These are phyloP conservation scores for Auriscalpium microsporum DNA, from an alignment of 768 basidiomycete species.

Conservation along the genomic window DNA sequence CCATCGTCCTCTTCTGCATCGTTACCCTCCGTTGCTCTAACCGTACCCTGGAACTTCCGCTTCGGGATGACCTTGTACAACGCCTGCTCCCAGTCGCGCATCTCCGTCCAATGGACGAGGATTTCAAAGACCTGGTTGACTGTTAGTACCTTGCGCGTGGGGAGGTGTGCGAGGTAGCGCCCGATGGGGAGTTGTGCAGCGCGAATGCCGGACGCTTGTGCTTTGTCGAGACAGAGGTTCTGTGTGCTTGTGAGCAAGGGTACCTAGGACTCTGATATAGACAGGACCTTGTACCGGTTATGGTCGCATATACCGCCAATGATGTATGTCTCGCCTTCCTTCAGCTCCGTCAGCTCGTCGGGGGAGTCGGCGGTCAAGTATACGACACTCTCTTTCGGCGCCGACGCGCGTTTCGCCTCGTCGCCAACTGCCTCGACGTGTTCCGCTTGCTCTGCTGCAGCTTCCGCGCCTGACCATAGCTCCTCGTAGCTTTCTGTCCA, in stretches of 20 bases:
- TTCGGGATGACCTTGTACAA: slow-evolving; percentile 86
- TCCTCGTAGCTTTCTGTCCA: slow-evolving; percentile 67
- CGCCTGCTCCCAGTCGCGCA: slow-evolving; percentile 76
- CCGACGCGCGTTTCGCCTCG: not conserved
- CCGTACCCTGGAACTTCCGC: slow-evolving; percentile 61
- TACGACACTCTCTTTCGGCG: slow-evolving; percentile 44
- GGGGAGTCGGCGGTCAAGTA: slow-evolving; percentile 94
- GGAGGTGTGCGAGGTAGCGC: slow-evolving; percentile 74
- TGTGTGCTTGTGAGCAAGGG: slow-evolving; percentile 23
- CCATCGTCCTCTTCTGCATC: not conserved
- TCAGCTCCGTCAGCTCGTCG: slow-evolving; percentile 76
- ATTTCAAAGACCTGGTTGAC: slow-evolving; percentile 96
- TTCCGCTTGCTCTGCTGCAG: not conserved
- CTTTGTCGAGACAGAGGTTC: slow-evolving; percentile 88
- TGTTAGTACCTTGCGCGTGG: slow-evolving; percentile 91
- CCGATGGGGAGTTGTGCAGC: slow-evolving; percentile 93
- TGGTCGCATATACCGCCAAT: slow-evolving; percentile 95
- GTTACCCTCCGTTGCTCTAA: slow-evolving; percentile 24
- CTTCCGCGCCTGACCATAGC: slow-evolving; percentile 42
- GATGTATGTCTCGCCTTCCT: slow-evolving; percentile 81
- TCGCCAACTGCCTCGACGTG: not conserved
- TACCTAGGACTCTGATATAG: not conserved
- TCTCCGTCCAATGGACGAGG: slow-evolving; percentile 82
- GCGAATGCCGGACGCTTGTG: slow-evolving; percentile 59
- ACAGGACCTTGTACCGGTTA: slow-evolving; percentile 83